These are phyloP conservation scores for Parachaetomium inaequale DNA, from an alignment of 495 filamentous ascomycete genomes.

Conservation along the genomic window DNA sequence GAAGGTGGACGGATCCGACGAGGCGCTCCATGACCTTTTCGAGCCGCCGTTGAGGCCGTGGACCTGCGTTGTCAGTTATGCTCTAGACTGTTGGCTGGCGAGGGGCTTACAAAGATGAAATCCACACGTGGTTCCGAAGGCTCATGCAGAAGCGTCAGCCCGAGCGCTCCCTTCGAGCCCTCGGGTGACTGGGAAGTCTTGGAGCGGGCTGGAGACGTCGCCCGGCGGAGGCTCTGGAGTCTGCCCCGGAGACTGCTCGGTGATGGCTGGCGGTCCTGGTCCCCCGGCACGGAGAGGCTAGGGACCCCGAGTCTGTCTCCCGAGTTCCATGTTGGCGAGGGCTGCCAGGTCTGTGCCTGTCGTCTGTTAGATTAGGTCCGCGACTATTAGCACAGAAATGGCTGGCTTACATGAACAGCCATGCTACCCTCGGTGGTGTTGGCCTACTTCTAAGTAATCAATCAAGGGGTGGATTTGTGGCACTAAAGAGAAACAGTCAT, in stretches of 20 bases:
- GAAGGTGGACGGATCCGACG: slow-evolving; percentile 18
- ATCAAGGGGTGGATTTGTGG: not conserved
- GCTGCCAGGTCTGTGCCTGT: slow-evolving; percentile 14
- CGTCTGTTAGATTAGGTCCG: not conserved
- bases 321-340: slow-evolving; percentile 14
- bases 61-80: slow-evolving; percentile 9
- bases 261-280: slow-evolving; percentile 9
- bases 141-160: slow-evolving; percentile 18
- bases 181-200: slow-evolving; percentile 18
- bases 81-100: not conserved
- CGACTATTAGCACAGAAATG: not conserved
- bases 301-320: slow-evolving; percentile 1
- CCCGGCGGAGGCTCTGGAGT: slow-evolving; percentile 17
- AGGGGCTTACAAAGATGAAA: slow-evolving; percentile 25
- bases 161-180: slow-evolving; percentile 12
- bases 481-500: not conserved
- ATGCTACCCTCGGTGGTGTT: not conserved
- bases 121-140: slow-evolving; percentile 24
- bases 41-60: slow-evolving; percentile 34
- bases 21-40: slow-evolving; percentile 26
- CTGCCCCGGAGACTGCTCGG: slow-evolving; percentile 16
- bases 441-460: not conserved
- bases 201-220: slow-evolving; percentile 15
- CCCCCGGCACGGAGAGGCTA: not conserved
- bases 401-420: not conserved